Conservation (phyloP, 2,329 filamentous ascomycete genomes). For the Penicillium sp. region DNA sequence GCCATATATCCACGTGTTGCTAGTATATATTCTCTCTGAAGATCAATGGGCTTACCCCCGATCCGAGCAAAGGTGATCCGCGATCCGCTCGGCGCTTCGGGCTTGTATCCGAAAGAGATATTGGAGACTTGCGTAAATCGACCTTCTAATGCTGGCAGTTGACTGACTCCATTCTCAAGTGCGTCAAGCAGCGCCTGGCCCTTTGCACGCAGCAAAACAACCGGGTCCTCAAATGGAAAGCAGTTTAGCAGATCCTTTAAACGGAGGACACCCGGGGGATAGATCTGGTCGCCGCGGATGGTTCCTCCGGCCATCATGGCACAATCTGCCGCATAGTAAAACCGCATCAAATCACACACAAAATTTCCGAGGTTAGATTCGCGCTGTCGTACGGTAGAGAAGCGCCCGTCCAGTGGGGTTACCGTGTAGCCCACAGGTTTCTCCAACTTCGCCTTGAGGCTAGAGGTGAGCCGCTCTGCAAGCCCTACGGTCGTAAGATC, state of each 20-base stretch:
- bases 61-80: constrained; percentile 68
- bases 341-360: constrained; percentile 87
- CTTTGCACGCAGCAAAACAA: constrained; percentile 59
- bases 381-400: constrained; percentile 74
- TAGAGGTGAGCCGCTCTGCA: constrained; percentile 71
- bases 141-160: constrained; percentile 81
- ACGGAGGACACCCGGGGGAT: constrained; percentile 75
- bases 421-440: constrained; percentile 84
- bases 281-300: constrained; percentile 85
- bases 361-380: constrained; percentile 92
- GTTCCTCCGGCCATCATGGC: constrained; percentile 84
- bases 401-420: constrained; percentile 81
- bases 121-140: constrained; percentile 87
- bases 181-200: constrained; percentile 78
- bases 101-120: constrained; percentile 75
- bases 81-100: constrained; percentile 61
- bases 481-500: constrained; percentile 65
- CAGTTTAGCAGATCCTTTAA: constrained; percentile 85
- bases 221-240: constrained; percentile 69
- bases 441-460: constrained; percentile 75
- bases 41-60: constrained; percentile 64
- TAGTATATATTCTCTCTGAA: constrained; percentile 68
- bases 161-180: constrained; percentile 79
- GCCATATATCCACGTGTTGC: constrained; percentile 89
- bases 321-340: constrained; percentile 80